Base-by-base conservation (phyloP, 2,329 filamentous ascomycete species). In the Knufia fluminis region DNA sequence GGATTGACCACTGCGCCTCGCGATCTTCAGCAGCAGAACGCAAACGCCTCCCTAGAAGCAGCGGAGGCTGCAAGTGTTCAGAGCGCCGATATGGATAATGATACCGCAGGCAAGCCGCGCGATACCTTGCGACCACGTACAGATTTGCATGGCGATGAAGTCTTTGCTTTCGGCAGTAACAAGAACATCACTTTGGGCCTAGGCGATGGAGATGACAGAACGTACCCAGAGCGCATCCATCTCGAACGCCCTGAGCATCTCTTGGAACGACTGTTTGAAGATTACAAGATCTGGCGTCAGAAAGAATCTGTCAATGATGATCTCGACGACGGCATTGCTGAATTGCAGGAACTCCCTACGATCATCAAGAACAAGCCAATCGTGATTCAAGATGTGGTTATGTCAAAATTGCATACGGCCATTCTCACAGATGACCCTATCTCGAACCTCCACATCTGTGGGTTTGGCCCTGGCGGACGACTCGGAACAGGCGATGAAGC, bases 111-210 rank as follows among this genome's bases (percentile, higher is more conserved):
- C 2, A 22, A 17, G n/a, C 22, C n/a, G 8, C 49, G 43, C 19
- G 69, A 76, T 23, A 78, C 77, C 20, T 8, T 36, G 72, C 75
- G 4, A 70, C 70, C 35, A 60, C 62, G 9, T 17, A 64, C 63
- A 46, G 65, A 63, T 57, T 57, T 83, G 22, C 65, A 71, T 19
- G 91, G 88, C 7, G 87, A 95, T 60, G 92, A 98, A 62, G 71
- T 96, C 1, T 97, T 88, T 61, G 84, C 88, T 1, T 96, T 97
- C 67, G 92, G 92, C 44, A 97, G 90, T 67, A 98, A 96, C 68
- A 94, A 92, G 62, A 98, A 98, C 59, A 69, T 94, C 8, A 92
- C 86, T 0, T 77, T 98, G 19, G 92, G 92, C 1, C 83, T 97
- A 52, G 90, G 90, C n/a, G 90, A 98, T 62, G 85, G 94, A 60